Evolutionary conservation across 2,329 filamentous ascomycete genomes (phyloP).

Genomic region (Grosmannia clavigera): DNA sequence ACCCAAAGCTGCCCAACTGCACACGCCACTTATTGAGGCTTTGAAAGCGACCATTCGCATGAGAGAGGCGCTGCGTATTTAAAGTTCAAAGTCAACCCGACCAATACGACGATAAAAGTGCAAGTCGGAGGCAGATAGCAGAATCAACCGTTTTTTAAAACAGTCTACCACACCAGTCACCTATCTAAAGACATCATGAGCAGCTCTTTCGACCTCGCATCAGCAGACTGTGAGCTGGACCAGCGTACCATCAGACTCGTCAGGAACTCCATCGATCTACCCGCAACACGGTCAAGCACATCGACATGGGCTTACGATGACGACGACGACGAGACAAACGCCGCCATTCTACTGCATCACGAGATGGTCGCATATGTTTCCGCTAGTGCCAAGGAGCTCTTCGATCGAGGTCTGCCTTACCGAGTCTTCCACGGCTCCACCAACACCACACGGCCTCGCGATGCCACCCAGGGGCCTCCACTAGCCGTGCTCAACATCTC

Average conservation of each 20-base stretch:
- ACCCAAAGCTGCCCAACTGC: no score
- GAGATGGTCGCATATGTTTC: conserved; percentile 23
- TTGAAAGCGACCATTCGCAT: no score
- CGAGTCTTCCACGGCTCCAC: conserved; percentile 66
- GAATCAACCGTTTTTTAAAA: no score
- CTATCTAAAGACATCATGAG: no score
- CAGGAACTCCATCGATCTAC: background rate
- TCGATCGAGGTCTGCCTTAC: conserved; percentile 42
- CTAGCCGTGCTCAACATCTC: conserved; percentile 50
- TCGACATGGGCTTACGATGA: background rate
- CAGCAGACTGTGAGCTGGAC: no score
- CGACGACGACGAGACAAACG: background rate
- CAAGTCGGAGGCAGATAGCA: no score
- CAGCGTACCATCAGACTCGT: background rate
- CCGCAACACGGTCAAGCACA: background rate
- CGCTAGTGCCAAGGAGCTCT: conserved; percentile 32
- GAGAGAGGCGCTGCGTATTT: no score
- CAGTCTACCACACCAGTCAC: no score
- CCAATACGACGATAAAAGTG: no score
- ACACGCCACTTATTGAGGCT: no score
- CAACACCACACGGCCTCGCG: conserved; percentile 47
- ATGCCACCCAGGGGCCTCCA: conserved; percentile 25
- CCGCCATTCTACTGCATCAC: conserved; percentile 32
- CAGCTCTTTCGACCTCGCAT: no score
- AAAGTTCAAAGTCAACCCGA: no score